These are phyloP conservation scores for Calonectria ilicicola DNA, from an alignment of 2,329 filamentous ascomycete genomes.

Conservation along the genomic window DNA sequence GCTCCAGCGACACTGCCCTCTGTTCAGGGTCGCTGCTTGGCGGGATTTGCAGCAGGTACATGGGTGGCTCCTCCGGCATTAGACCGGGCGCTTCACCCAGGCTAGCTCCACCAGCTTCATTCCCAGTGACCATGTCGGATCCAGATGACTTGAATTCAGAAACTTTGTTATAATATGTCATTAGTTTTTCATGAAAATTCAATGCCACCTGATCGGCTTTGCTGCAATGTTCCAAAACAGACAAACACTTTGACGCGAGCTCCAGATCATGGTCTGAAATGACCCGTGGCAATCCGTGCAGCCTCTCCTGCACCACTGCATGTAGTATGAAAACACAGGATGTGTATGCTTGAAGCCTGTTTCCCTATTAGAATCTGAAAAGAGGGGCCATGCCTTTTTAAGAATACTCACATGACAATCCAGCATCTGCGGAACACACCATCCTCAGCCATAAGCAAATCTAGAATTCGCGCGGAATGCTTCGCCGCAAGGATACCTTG, in stretches of 20 bases:
- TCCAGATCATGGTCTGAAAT: not conserved
- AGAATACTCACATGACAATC: not conserved
- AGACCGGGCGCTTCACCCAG: not conserved
- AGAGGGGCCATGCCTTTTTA: accelerated
- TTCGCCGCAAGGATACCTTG: not conserved
- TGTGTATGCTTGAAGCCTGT: not conserved
- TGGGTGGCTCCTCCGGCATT: not conserved
- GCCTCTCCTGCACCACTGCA: not conserved
- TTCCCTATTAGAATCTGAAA: not conserved
- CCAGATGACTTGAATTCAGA: not conserved
- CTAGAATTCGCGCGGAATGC: not conserved
- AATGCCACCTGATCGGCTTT: not conserved
- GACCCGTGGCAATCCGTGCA: not conserved
- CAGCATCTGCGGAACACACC: not conserved
- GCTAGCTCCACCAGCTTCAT: not conserved
- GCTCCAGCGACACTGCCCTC: not conserved
- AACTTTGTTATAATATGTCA: not conserved
- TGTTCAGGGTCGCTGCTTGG: not conserved
- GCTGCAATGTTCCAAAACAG: not conserved
- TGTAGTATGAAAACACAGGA: not conserved
- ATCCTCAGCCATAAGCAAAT: not conserved
- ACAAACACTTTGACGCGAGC: not conserved
- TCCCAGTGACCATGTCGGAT: no score
- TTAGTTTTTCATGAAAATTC: not conserved
- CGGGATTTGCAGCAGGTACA: not conserved